Conservation (phyloP, 345 rosid genomes). For the Trapa bicornis region DNA sequence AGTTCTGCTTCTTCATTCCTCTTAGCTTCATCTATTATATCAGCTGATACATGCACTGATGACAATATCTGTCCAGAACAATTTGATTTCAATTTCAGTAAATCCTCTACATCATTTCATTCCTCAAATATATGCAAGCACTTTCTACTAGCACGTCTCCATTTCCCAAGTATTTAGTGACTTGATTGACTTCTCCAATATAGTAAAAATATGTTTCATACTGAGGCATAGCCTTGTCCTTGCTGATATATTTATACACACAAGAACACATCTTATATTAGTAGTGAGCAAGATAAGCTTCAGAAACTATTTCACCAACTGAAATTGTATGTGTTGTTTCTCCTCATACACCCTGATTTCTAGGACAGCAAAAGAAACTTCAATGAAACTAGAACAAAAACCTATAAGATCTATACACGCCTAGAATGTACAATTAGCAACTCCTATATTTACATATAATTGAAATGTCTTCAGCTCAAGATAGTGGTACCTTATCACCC, state of each 20-base stretch:
- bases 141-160: neutral
- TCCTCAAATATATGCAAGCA: neutral
- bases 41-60: constrained; percentile 65
- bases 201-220: neutral
- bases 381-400: neutral
- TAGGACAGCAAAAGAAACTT: neutral
- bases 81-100: constrained; percentile 20
- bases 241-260: neutral
- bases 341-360: neutral
- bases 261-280: neutral
- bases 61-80: constrained; percentile 29
- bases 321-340: neutral
- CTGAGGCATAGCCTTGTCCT: neutral
- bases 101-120: neutral
- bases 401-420: neutral
- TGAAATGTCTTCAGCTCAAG: neutral
- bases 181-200: neutral
- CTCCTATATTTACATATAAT: neutral
- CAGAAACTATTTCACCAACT: neutral
- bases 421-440: neutral
- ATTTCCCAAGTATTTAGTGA: too few species aligned
- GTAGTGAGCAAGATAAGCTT: neutral
- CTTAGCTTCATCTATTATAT: constrained; percentile 30
- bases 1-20: constrained; percentile 33
- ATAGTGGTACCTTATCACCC: constrained; percentile 34